These are phyloP conservation scores for Phytophthora citricola DNA, from an alignment of 352 stramenopile species.

Conservation along the genomic window DNA sequence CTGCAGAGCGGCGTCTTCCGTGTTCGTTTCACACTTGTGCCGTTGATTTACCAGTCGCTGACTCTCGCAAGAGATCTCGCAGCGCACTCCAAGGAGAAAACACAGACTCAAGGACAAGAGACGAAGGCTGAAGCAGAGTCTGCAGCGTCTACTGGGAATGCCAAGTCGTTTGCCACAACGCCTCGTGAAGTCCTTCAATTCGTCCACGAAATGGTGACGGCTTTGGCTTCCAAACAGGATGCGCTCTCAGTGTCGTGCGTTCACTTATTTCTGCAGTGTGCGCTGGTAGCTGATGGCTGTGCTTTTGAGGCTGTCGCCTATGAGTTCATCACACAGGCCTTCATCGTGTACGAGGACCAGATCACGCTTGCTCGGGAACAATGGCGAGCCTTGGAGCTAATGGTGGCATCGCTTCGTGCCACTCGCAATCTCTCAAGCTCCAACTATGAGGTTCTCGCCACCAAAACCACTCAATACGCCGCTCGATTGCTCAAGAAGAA, in stretches of 20 bases:
- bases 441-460: conserved; percentile 97
- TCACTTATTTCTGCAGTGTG: conserved; percentile 95
- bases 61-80: conserved; percentile 71
- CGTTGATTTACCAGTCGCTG: conserved; percentile 93
- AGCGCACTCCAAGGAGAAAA: conserved; percentile 16
- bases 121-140: conserved; percentile 13
- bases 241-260: conserved; percentile 82
- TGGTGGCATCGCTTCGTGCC: conserved; percentile 90
- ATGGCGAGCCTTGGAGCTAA: conserved; percentile 87
- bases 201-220: conserved; percentile 97
- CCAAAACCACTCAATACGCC: conserved; percentile 96
- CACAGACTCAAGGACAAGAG: conserved; percentile 23
- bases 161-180: conserved; percentile 43
- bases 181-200: conserved; percentile 97
- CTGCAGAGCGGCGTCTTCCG: conserved; percentile 88
- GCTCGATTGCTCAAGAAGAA: conserved; percentile 97
- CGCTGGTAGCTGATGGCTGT: conserved; percentile 86
- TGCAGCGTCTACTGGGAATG: not conserved
- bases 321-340: conserved; percentile 96
- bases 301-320: conserved; percentile 94
- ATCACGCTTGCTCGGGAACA: conserved; percentile 93
- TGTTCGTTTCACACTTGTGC: conserved; percentile 92
- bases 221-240: conserved; percentile 84
- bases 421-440: conserved; percentile 81
- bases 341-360: conserved; percentile 98